A percentile compares a stretch with the other conserved stretches of the same genome.
phyloP scores from a whole-genome alignment of 306 rosid genomes.

The Citrullus mucosospermus region DNA sequence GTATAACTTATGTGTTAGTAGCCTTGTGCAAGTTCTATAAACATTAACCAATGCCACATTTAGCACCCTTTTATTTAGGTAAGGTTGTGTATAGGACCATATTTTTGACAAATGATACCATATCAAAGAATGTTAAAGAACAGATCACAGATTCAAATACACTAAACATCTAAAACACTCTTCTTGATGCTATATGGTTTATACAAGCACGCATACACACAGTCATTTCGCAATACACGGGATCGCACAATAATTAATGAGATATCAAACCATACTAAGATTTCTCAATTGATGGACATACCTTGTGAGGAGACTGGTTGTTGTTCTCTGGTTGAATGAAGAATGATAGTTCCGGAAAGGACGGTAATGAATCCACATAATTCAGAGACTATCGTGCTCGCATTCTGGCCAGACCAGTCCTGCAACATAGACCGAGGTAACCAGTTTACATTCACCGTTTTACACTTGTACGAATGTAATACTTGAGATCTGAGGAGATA shows the following conservation, averaged over 20 bases:
- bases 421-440: slow-evolving; percentile 16
- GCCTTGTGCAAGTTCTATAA: background rate
- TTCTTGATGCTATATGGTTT: background rate
- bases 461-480: background rate
- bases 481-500: background rate
- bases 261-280: background rate
- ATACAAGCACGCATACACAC: background rate
- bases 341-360: slow-evolving; percentile 79
- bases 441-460: background rate
- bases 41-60: background rate
- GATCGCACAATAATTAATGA: background rate
- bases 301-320: slow-evolving; percentile 59
- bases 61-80: background rate
- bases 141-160: background rate
- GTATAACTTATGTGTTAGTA: background rate
- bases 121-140: background rate
- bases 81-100: background rate
- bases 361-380: slow-evolving; percentile 88
- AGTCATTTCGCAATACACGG: background rate
- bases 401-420: slow-evolving; percentile 94
- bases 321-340: slow-evolving; percentile 70
- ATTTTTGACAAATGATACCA: background rate
- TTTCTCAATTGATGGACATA: slow-evolving; percentile 15
- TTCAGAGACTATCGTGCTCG: slow-evolving; percentile 72
- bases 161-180: background rate